phyloP scores from a whole-genome alignment of 768 basidiomycete species.

The Rhizopogon vesiculosus region DNA sequence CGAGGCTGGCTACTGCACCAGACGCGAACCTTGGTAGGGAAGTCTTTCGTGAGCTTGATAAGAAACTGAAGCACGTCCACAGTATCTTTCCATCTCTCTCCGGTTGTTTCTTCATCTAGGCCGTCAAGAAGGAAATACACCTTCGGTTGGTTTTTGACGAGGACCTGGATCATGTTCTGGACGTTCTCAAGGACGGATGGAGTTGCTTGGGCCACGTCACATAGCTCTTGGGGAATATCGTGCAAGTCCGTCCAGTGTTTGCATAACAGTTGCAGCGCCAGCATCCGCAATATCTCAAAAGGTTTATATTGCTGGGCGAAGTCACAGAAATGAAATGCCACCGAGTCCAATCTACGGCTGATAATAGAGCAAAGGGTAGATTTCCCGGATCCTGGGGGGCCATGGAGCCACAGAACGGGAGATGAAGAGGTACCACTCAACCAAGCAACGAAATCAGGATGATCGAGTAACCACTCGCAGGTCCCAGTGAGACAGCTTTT shows the following conservation, averaged over 20 bases:
- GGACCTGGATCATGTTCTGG: constrained; percentile 11
- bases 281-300: background rate
- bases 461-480: background rate
- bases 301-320: background rate
- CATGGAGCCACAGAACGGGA: background rate
- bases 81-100: constrained; percentile 13
- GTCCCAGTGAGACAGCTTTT: background rate
- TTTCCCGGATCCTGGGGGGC: background rate
- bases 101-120: constrained; percentile 20
- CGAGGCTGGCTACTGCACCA: constrained; percentile 22
- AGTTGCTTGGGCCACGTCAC: background rate
- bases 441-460: background rate
- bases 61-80: constrained; percentile 11
- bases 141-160: constrained; percentile 7
- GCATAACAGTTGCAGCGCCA: background rate
- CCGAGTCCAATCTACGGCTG: background rate
- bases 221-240: background rate
- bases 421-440: background rate
- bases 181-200: constrained; percentile 4
- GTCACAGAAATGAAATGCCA: background rate
- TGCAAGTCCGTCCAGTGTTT: background rate
- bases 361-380: background rate
- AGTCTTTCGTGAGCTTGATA: constrained; percentile 5
- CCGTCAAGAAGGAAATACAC: constrained; percentile 23
- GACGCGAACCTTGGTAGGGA: constrained; percentile 13